Base-by-base conservation (phyloP, 345 rosid species). In the Schrenkiella parvula region DNA sequence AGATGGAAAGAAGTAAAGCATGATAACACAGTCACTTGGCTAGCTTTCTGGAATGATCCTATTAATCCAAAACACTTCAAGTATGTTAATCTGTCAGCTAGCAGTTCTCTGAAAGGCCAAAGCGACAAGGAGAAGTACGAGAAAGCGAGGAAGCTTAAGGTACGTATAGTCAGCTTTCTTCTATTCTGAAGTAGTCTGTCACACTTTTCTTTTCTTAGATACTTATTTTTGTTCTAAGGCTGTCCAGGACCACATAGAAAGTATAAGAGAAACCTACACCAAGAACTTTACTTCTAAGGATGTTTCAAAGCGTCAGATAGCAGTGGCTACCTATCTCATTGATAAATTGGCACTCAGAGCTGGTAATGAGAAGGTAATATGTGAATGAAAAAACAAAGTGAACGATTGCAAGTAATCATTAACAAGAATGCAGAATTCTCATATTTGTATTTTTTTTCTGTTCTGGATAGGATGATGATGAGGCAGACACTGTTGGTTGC, bases 401-500 rank as follows among this genome's bases (percentile, higher is more conserved):
- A 63, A 15, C 15, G 14, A 23, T 29, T 41, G 4, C 52, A 43
- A 26, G 67, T 26, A 39, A 38, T 60, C 4, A 17, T 34, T 29
- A 54, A 53, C 42, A 12, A 58, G 44, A 21, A 32, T 44, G 19
- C 44, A 69, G 35, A 57, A 19, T 25, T 53, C 3, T 63, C 46
- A 57, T n/a, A n/a, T n/a, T n/a, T n/a, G n/a, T 21, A 2, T 14
- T 26, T 39, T 19, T 34, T 4, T 10, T 2, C 25, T 60, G n/a
- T 47, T 71, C 12, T 60, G 22, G 15, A 68, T 81, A 93, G 97
- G 97, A 84, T 71, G 96, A 87, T 55, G 96, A 91, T 73, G 97
- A 95, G 86, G 97, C 97, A 1, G 97, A 89, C 60, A 95, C 99
- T 22, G 96, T 95, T 72, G 97, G 99, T 80, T 95, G 99, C 74